phyloP scores from a whole-genome alignment of 768 basidiomycete species.

The Suillus weaverae region DNA sequence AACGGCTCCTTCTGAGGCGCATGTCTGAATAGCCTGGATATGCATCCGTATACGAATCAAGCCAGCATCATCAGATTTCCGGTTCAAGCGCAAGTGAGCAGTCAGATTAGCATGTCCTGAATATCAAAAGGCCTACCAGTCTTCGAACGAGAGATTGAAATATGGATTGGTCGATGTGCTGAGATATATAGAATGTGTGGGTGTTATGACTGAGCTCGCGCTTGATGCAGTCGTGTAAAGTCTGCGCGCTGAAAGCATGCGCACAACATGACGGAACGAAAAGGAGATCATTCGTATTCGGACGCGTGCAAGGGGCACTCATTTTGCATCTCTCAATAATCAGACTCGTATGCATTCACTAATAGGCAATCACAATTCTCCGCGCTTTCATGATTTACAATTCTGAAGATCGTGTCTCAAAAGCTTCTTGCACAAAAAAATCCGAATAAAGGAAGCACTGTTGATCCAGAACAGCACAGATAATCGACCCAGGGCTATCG shows the following conservation, averaged over 20 bases:
- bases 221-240: conserved; percentile 17
- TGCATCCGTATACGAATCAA: conserved; percentile 29
- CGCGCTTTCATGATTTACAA: not conserved
- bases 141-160: conserved; percentile 89
- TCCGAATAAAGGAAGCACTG: not conserved
- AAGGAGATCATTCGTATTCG: conserved; percentile 27
- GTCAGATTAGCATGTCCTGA: not conserved
- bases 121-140: conserved; percentile 62
- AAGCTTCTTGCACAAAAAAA: not conserved
- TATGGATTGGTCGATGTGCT: conserved; percentile 80
- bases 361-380: not conserved
- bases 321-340: not conserved
- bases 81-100: not conserved
- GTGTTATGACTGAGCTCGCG: conserved; percentile 26
- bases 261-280: conserved; percentile 30
- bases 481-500: not conserved
- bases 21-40: conserved; percentile 75
- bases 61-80: conserved; percentile 22
- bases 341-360: not conserved
- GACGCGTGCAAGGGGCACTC: not conserved
- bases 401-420: not conserved
- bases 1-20: conserved; percentile 65
- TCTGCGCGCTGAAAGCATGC: conserved; percentile 19
- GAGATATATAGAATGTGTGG: conserved; percentile 59
- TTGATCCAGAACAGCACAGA: not conserved